Evolutionary conservation across 352 stramenopile genomes (phyloP).

Genomic region (Elongisporangium anandrum): DNA sequence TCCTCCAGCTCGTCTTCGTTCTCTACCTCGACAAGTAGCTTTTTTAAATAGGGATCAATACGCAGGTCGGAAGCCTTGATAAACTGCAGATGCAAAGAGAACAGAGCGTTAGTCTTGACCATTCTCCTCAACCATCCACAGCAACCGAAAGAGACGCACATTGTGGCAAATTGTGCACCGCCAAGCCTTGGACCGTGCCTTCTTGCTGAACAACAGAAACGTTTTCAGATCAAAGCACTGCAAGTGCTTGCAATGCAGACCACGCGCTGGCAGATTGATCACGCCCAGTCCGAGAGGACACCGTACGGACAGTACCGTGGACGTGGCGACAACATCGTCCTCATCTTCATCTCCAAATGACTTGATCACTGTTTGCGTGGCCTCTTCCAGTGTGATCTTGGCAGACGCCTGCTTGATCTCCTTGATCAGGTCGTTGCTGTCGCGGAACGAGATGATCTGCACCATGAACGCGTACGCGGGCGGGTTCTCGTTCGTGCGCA

Average conservation of each 20-base stretch:
- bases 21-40: slow-evolving; percentile 80
- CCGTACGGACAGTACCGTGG: slow-evolving; percentile 86
- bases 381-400: slow-evolving; percentile 64
- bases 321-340: slow-evolving; percentile 80
- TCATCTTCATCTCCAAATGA: slow-evolving; percentile 78
- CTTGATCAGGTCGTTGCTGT: slow-evolving; percentile 56
- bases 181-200: slow-evolving; percentile 83
- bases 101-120: slow-evolving; percentile 4
- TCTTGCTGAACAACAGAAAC: slow-evolving; percentile 91
- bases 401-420: slow-evolving; percentile 57
- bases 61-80: slow-evolving; percentile 85
- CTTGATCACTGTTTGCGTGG: slow-evolving; percentile 72
- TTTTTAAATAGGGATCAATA: slow-evolving; percentile 88
- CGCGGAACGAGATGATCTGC: slow-evolving; percentile 66
- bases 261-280: slow-evolving; percentile 88
- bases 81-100: slow-evolving; percentile 52
- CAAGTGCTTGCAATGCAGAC: slow-evolving; percentile 90
- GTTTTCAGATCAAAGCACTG: slow-evolving; percentile 95
- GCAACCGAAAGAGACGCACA: slow-evolving; percentile 31
- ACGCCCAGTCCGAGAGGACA: slow-evolving; percentile 83
- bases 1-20: slow-evolving; percentile 83
- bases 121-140: background rate
- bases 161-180: slow-evolving; percentile 90
- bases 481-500: slow-evolving; percentile 63
- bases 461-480: slow-evolving; percentile 65